phyloP scores from a whole-genome alignment of 306 rosid genomes.

The Hylodesmum podocarpum region DNA sequence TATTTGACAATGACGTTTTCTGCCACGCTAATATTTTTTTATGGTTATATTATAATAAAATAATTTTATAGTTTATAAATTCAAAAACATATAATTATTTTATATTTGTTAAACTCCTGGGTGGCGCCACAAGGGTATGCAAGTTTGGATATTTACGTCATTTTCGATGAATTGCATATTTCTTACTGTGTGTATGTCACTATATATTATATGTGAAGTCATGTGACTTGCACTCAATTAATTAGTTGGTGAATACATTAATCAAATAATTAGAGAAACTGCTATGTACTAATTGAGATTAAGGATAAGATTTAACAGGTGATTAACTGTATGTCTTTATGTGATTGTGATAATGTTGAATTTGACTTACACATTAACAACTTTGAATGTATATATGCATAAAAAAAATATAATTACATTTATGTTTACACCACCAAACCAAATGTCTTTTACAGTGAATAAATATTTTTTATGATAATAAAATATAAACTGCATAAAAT shows the following conservation, averaged over 20 bases:
- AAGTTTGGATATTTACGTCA: not conserved
- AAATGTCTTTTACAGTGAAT: not conserved
- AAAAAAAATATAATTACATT: no score
- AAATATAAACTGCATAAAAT: not conserved
- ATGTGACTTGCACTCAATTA: not conserved
- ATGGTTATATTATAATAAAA: not conserved
- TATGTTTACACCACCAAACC: no score
- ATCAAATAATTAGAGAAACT: not conserved
- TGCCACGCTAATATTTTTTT: no score
- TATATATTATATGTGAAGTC: no score
- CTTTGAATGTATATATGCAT: not conserved
- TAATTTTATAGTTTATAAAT: not conserved
- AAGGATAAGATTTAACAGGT: not conserved
- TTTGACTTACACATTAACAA: not conserved
- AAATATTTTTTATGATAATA: not conserved
- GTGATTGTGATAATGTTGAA: constrained; percentile 1
- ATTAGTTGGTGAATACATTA: not conserved
- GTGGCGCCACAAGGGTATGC: not conserved
- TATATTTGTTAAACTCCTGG: not conserved
- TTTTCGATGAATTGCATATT: no score
- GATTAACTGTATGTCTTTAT: not conserved
- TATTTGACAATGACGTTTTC: no score
- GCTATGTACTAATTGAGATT: not conserved
- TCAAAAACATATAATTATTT: not conserved
- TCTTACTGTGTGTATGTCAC: no score